These are phyloP conservation scores for Penstemon davidsonii DNA, from an alignment of 257 asterid genomes.

Conservation along the genomic window DNA sequence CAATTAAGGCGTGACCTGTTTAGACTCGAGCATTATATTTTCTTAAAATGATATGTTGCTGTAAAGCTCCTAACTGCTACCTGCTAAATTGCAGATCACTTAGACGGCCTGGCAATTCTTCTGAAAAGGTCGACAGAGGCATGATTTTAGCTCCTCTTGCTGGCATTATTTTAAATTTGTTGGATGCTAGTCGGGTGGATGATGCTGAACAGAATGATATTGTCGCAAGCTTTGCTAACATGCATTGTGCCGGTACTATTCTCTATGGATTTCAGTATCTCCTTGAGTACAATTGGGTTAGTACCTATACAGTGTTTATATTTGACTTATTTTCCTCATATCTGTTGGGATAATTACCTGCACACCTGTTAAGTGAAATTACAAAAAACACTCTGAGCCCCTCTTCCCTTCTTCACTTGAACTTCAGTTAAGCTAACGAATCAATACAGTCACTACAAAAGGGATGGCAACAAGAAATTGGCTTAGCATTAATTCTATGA, in stretches of 20 bases:
- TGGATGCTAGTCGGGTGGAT: constrained; percentile 54
- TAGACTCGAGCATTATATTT: no score
- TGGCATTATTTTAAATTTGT: constrained; percentile 75
- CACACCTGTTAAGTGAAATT: no score
- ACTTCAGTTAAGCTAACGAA: no score
- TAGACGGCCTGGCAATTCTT: constrained; percentile 73
- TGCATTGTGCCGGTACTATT: constrained; percentile 83
- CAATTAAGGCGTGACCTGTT: no score
- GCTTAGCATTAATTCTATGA: no score
- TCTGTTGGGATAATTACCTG: not conserved
- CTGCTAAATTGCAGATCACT: constrained; percentile 47
- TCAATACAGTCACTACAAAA: no score
- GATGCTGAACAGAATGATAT: constrained; percentile 54
- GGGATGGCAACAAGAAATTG: no score
- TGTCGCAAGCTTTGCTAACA: constrained; percentile 69
- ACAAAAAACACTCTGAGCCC: no score
- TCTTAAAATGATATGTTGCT: no score
- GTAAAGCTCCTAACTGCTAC: not conserved
- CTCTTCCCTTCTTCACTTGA: no score
- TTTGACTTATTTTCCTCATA: not conserved
- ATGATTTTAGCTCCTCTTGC: constrained; percentile 91
- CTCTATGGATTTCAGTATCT: constrained; percentile 73
- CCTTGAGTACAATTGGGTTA: constrained; percentile 79
- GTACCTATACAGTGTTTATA: constrained; percentile 28
- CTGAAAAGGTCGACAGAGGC: constrained; percentile 75